Conservation (phyloP, 2,329 filamentous ascomycete genomes). For the Coniochaeta sp. region DNA sequence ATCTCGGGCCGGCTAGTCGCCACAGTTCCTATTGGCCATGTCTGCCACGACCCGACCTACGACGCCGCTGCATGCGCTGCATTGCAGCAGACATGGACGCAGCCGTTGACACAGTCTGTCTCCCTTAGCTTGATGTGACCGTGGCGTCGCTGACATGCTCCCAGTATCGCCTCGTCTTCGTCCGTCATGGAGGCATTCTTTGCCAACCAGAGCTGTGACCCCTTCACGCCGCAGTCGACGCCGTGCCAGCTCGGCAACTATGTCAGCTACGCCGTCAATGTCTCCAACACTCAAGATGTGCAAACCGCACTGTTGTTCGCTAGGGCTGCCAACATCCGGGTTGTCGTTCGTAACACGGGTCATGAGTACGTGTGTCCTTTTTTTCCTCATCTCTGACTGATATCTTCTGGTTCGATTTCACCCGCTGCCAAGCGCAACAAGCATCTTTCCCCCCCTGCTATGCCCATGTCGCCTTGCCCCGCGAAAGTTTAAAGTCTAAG, state of each 20-base stretch:
- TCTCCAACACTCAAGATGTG: constrained; percentile 11
- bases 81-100: constrained; percentile 26
- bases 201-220: constrained; percentile 10
- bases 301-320: background rate
- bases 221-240: constrained; percentile 14
- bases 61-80: constrained; percentile 25
- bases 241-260: constrained; percentile 26
- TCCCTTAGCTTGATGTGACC: background rate
- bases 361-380: no score
- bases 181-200: constrained; percentile 22
- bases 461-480: no score
- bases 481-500: background rate
- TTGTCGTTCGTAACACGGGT: no score
- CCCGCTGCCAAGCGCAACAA: no score
- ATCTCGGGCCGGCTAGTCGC: constrained; percentile 39
- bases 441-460: no score
- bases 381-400: no score
- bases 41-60: constrained; percentile 34
- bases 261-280: constrained; percentile 16
- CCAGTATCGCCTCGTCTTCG: constrained; percentile 17
- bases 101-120: constrained; percentile 26
- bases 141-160: background rate
- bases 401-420: no score
- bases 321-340: no score
- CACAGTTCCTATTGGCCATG: constrained; percentile 36